Percentiles rank a stretch among this genome's conserved stretches.
These are phyloP conservation scores for Podospora sp. DNA, from an alignment of 495 filamentous ascomycete genomes.

Conservation along the genomic window DNA sequence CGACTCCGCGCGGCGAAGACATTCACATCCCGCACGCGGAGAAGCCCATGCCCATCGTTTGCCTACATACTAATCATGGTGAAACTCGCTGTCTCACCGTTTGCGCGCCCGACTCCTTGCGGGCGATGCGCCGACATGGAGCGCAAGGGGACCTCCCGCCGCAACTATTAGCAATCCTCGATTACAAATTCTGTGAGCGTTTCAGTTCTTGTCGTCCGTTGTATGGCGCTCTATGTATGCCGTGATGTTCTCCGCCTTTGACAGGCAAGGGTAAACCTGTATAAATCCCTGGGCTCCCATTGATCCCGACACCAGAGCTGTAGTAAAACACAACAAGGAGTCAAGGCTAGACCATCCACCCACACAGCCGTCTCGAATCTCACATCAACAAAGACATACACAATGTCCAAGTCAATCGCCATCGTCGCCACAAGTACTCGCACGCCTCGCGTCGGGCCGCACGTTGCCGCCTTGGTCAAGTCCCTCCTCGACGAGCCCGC, in stretches of 20 bases:
- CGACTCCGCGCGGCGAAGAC: not conserved
- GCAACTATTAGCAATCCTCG: not conserved
- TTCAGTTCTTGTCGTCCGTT: not conserved
- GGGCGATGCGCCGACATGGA: not conserved
- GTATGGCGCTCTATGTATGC: not conserved
- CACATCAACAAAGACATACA: too few species aligned
- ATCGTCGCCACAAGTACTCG: constrained; percentile 45
- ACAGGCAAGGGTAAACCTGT: not conserved
- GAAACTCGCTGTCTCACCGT: too few species aligned
- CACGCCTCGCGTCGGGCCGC: constrained; percentile 38
- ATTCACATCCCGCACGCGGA: not conserved
- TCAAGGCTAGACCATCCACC: not conserved
- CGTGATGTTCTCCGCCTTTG: not conserved
- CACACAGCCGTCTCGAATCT: too few species aligned
- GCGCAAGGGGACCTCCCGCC: too few species aligned
- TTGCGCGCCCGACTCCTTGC: too few species aligned
- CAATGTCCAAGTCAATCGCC: constrained; percentile 40
- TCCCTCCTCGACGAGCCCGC: constrained; percentile 29
- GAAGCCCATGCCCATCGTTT: not conserved
- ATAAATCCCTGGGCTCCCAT: not conserved
- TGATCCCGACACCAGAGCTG: too few species aligned
- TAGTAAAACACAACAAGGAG: not conserved
- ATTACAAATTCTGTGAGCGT: not conserved
- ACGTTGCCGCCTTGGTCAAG: constrained; percentile 40
- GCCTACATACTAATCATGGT: not conserved